Evolutionary conservation across 176 grass and related monocot genomes (phyloP).

Genomic region (Lolium perenne): DNA sequence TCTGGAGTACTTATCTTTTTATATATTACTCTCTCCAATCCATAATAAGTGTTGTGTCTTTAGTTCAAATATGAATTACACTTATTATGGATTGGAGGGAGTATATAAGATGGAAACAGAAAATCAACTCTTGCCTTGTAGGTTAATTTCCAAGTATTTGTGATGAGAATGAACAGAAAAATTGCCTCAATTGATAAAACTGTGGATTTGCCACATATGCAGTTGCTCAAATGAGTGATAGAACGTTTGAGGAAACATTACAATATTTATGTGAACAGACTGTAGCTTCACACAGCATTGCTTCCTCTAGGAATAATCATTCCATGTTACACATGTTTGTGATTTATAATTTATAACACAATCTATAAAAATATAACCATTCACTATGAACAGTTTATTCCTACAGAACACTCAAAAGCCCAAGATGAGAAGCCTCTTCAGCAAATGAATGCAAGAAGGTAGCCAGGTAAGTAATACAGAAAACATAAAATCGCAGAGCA

Average conservation of each 20-base stretch:
- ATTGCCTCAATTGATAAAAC: neutral
- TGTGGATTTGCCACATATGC: neutral
- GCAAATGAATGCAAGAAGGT: neutral
- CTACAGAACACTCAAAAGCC: neutral
- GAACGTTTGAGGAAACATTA: neutral
- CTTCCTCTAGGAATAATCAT: neutral
- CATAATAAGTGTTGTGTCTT: no score
- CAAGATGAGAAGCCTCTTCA: neutral
- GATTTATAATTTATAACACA: neutral
- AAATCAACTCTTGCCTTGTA: neutral
- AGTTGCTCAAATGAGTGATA: neutral
- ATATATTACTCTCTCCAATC: no score
- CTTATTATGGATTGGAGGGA: no score
- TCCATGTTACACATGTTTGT: neutral
- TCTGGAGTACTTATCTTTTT: constrained; percentile 7
- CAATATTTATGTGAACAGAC: neutral
- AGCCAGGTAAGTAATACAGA: neutral
- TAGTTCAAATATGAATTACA: no score
- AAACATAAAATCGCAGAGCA: neutral
- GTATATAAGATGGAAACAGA: neutral
- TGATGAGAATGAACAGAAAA: neutral
- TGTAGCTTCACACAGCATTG: neutral
- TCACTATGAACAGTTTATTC: neutral
- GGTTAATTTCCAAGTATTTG: neutral
- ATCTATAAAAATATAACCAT: neutral